Evolutionary conservation across 2,329 filamentous ascomycete genomes (phyloP).

Genomic region (Torrubiella hemipterigena): DNA sequence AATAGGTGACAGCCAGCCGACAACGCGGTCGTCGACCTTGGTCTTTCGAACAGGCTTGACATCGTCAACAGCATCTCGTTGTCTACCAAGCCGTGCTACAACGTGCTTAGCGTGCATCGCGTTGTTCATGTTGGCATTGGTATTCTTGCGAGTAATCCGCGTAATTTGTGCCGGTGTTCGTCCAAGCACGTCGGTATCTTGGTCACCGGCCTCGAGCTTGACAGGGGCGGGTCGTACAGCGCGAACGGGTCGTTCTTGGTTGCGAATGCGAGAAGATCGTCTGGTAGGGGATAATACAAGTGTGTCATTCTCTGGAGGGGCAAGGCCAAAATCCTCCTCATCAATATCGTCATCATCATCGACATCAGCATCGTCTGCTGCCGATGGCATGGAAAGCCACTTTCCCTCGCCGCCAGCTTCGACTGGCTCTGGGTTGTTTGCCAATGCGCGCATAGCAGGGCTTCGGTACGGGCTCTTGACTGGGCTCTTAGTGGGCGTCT

Average conservation of each 20-base stretch:
- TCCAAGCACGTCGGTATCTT: too few species aligned
- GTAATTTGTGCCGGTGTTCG: too few species aligned
- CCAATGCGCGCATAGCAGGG: too few species aligned
- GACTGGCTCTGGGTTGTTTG: background rate
- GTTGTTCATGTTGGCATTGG: slow-evolving; percentile 21
- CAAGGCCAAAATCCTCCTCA: too few species aligned
- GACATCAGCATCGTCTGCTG: slow-evolving; percentile 3
- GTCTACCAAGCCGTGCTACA: slow-evolving; percentile 20
- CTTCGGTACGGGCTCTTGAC: too few species aligned
- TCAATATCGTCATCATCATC: slow-evolving; percentile 9
- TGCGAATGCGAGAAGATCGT: slow-evolving; percentile 21
- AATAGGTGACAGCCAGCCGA: too few species aligned
- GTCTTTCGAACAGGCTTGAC: slow-evolving; percentile 11
- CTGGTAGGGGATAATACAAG: slow-evolving; percentile 13
- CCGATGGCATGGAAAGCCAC: slow-evolving; percentile 2
- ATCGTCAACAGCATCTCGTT: slow-evolving; percentile 12
- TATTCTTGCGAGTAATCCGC: slow-evolving; percentile 23
- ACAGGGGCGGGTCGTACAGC: slow-evolving; percentile 21
- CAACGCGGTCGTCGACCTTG: slow-evolving; percentile 3
- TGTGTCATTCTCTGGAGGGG: too few species aligned
- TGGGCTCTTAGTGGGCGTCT: too few species aligned
- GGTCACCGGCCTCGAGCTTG: too few species aligned
- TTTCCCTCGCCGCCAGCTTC: background rate
- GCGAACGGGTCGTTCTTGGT: slow-evolving; percentile 7
- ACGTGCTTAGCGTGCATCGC: slow-evolving; percentile 21